Evolutionary conservation across 169 alveolate genomes (phyloP), one percentile per base, ranked within the genome.

Genomic region (Plasmodium adleri): DNA sequence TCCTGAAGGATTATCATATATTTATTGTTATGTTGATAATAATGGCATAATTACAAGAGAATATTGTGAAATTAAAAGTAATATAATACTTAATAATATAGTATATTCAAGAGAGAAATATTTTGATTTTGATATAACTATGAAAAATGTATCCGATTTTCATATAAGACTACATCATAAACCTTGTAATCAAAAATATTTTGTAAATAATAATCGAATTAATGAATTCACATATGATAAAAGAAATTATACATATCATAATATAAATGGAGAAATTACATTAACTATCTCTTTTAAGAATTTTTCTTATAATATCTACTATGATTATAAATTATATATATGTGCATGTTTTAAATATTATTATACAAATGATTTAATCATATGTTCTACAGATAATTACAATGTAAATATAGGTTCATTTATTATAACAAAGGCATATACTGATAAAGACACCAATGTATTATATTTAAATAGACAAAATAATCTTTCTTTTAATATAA

Each of bases 81-180:
- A 5, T 20, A 72, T 60, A 22, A 24, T 60, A 22, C 13, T 22
- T 13, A 58, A 72, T 71, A 66, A 86, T 66, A 71, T 86, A 50
- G 13, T 54, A 0, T 86, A 86, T 60, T 47, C 64, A 24, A 43
- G 32, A n/a, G 43, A 49, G 12, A 6, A 20, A 1, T 0, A 7
- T 1, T 86, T 13, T 28, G 5, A 4, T 24, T 86, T 86, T 52
- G 76, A 86, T 50, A 22, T 86, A 54, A 86, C 88, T 10, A 60
- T 86, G 78, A 86, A 70, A 64, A 86, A 86, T 86, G 92, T 54
- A 17, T 86, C 92, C 13, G 92, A 86, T 86, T 86, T 86, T 86
- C 49, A 50, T 20, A 60, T 86, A 72, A 9, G 15, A 26, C 24
- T 86, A 12, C 10, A 45, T 9, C 1, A 12, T 20, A 13, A 67